A percentile compares a stretch with the other conserved stretches of the same genome.
Evolutionary conservation across 2,329 filamentous ascomycete species (phyloP).

Genomic region (Sordariomycetes sp.): DNA sequence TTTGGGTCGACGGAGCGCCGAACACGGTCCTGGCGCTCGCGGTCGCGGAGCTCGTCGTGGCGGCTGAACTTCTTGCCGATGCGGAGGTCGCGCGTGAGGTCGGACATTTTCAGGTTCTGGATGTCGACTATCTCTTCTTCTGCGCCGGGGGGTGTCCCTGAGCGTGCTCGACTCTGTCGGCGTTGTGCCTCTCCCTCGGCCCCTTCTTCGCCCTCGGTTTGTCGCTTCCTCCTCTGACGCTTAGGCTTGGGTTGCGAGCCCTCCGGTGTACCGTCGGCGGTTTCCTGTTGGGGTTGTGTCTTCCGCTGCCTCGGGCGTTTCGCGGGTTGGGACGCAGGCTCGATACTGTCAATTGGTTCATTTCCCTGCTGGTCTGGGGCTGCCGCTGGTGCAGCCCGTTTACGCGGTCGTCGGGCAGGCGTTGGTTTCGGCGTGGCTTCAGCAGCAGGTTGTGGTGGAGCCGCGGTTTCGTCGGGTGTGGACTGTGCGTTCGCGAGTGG

Average conservation of each 20-base stretch:
- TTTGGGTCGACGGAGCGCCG: conserved; percentile 27
- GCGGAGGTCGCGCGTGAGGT: conserved; percentile 57
- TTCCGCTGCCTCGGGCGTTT: neutral
- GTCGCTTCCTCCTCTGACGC: conserved; percentile 8
- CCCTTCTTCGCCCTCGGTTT: conserved; percentile 4
- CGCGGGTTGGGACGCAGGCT: neutral
- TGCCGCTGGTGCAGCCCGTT: neutral
- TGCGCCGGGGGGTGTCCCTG: conserved; percentile 51
- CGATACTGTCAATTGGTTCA: neutral
- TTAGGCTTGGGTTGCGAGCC: conserved; percentile 7
- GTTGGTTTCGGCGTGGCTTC: neutral
- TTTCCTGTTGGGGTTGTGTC: neutral
- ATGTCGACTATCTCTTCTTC: conserved; percentile 54
- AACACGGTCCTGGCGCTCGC: conserved; percentile 39
- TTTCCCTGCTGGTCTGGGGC: neutral
- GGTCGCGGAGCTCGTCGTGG: conserved; percentile 60
- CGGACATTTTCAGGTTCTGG: conserved; percentile 58
- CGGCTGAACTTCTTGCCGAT: conserved; percentile 68
- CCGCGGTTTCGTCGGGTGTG: neutral
- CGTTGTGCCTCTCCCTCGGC: conserved; percentile 11
- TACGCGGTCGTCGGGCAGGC: neutral
- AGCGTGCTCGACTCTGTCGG: conserved; percentile 26
- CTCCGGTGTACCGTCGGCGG: conserved; percentile 3
- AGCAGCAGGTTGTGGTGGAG: neutral
- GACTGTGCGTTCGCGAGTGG: neutral